Base-by-base conservation (phyloP, 2,329 filamentous ascomycete species). In the Colletotrichum sp. region DNA sequence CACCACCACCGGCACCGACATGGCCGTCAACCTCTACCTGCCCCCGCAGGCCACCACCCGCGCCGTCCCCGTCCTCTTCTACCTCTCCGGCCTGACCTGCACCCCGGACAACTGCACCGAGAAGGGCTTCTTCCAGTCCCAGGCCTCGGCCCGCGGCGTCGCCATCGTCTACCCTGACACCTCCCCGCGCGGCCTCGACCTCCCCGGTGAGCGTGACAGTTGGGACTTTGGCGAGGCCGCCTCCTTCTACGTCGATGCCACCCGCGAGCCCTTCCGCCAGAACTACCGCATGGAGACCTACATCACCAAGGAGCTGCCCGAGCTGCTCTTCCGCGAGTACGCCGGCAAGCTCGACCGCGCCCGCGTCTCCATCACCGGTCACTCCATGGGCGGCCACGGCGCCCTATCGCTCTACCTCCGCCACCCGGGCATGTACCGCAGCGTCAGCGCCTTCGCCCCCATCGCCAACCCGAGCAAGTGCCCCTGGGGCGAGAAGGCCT, bases 381-480 rank as follows among this genome's bases (percentile, higher is more conserved):
- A 99, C 86, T 96, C 93, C 79, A 99, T 99, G 97, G 97, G 97
- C 77, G 97, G 97, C 0, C 97, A 99, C 84, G 97, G 97, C 76
- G 97, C 97, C 58, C 87, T 99, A 78, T 98, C 96, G 59, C 86
- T 98, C 78, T 98, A 94, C 87, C 89, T 99, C 66, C 96, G 95
- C 87, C 93, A 98, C 85, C 96, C 97, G 0, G 95, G 94, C 76
- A 92, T 90, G 86, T 99, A 98, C 88, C 94, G 93, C 86, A 95
- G 92, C 77, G 95, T 97, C 71, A 96, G 93, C 75, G 96, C 96
- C 2, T 98, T 97, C 81, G 94, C 97, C 63, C 96, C 96, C 24
- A 97, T 98, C 79, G 84, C 92, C 65, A 98, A 98, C 86, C 97
- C 96, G 1, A 88, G 89, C 75, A 91, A 93, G 78, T 97, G 94